Evolutionary conservation across 108 stramenopile genomes (phyloP), one percentile per base, ranked within the genome.

Genomic region (Stephanodiscus minutulus): DNA sequence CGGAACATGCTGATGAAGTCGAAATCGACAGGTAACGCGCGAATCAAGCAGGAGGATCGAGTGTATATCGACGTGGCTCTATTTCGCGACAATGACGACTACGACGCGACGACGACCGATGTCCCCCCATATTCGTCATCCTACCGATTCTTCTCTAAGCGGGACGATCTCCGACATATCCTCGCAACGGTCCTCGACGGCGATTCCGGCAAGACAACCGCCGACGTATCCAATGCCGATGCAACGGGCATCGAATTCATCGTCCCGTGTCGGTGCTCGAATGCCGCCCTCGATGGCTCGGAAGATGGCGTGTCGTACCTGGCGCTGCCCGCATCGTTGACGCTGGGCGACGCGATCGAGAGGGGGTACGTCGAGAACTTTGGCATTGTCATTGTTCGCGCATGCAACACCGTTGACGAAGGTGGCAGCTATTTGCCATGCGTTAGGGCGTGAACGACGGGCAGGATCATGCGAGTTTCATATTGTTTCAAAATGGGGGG

Each of bases 1-100:
- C 85, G 79, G 10, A 47, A 64, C 7, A 90, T 92, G 91, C 63
- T 92, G 27, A 78, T 90, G 22, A 90, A 90, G 66, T 86, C 83
- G 28, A 80, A 88, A 47, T 84, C 85, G n/a, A 86, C 81, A 10
- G 91, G 91, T 17, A 77, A 82, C 55, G 61, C 74, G 27, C 41
- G 41, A 1, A 55, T 92, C 39, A 81, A 86, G 46, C 76, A 75
- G 60, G 75, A 83, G 39, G 55, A 92, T 87, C 85, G 91, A 36
- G 27, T 88, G 13, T 86, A 92, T 59, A 80, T 93, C 9, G 83
- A 89, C 41, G 67, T 85, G 9, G 64, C 90, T 27, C 18, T 73
- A 17, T 79, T 84, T 64, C 21, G 44, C 21, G 76, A 81, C 21
- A 53, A 66, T 52, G 43, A 53, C 18, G 41, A 61, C 11, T 15